These are phyloP conservation scores for Bruguiera gymnorhiza DNA, from an alignment of 345 rosid species.

Conservation along the genomic window DNA sequence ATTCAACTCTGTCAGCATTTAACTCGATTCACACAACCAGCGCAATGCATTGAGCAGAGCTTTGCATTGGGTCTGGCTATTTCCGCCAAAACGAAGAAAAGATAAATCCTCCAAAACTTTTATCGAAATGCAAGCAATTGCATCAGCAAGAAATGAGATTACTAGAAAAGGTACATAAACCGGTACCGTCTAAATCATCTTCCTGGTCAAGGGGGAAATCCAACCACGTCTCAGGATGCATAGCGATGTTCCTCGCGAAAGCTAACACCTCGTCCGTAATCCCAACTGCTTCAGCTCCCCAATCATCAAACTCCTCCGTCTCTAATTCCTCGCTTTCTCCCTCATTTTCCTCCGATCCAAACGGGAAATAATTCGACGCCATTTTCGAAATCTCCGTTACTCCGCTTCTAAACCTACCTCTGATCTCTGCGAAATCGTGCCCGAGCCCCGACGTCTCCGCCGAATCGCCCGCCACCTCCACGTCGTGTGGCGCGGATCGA, in stretches of 20 bases:
- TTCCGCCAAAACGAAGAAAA: not conserved
- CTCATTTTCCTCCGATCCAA: conserved; percentile 28
- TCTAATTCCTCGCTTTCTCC: conserved; percentile 13
- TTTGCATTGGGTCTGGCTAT: too few relatives aligned
- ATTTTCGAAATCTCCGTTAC: conserved; percentile 42
- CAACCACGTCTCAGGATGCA: conserved; percentile 96
- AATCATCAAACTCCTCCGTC: conserved; percentile 21
- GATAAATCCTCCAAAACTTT: not conserved
- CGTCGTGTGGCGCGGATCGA: conserved; percentile 20
- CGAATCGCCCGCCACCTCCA: conserved; percentile 23
- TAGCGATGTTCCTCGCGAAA: conserved; percentile 75
- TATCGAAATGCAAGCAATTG: not conserved
- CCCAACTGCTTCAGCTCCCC: conserved; percentile 42
- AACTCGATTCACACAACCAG: too few relatives aligned
- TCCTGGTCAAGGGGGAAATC: conserved; percentile 89
- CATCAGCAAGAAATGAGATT: not conserved
- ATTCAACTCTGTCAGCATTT: too few relatives aligned
- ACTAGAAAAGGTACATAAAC: not conserved
- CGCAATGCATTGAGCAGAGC: too few relatives aligned
- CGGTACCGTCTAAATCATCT: conserved; percentile 70
- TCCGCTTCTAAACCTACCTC: conserved; percentile 41
- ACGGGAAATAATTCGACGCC: conserved; percentile 42
- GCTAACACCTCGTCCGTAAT: conserved; percentile 80
- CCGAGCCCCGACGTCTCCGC: conserved; percentile 12
- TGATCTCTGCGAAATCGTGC: conserved; percentile 39